Base-by-base conservation (phyloP, 225 moss, liverwort and hornwort genomes). In the Antitrichia curtipendula region DNA sequence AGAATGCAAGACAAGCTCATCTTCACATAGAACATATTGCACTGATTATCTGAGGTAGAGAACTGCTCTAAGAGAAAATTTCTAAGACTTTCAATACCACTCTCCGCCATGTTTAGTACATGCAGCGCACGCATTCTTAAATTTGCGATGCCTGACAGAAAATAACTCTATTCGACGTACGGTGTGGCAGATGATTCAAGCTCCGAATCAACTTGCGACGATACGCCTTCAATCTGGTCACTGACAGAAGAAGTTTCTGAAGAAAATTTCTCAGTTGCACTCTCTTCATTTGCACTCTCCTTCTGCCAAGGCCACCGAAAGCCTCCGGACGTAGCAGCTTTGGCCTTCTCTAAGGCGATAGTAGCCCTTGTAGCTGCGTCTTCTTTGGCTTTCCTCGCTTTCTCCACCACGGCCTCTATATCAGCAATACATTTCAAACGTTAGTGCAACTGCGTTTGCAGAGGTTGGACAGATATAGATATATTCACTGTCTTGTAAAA, bases 261-360 rank as follows among this genome's bases (percentile, higher is more conserved):
- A 56, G 73, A 54, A 32, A 75, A 64, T 40, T 75, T 15, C 81
- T 81, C 36, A 13, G 17, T 19, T 64, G 65, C 18, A 75, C 40
- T 75, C 47, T 62, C 7, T n/a, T n/a, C 36, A 13, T 23, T 19
- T 64, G 65, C 18, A 75, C 40, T 75, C 47, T 62, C 7, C 81
- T 89, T 75, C 75, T 89, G 81, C 85, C 89, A 89, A 38, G 85
- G 85, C 89, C 85, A 89, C 14, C 5, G 64, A 57, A 81, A 75
- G 81, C 81, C 45, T 29, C 74, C 24, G 25, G 81, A 65, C 2
- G 74, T 31, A 73, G 81, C 24, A 81, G 57, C 25, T 75, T 45
- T 89, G 64, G 89, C 85, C 75, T 89, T 85, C 75, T 85, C 89
- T 63, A 85, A 89, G 32, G 89, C 89, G 14, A 81, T 81, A 16